Evolutionary conservation across 305 asterid genomes (phyloP).

Genomic region (Fraxinus platypoda): DNA sequence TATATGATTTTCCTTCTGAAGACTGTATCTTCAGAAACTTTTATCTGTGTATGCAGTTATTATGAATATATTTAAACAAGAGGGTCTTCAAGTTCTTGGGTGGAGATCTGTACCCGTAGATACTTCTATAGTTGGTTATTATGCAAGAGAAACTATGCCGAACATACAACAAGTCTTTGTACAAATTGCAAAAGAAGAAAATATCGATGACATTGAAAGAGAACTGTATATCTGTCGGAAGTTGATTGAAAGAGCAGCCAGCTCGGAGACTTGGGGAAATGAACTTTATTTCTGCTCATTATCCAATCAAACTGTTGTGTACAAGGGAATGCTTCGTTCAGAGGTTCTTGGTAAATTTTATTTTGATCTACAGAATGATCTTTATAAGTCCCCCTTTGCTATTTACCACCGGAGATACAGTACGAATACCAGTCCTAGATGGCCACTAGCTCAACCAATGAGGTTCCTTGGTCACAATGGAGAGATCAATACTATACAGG

Average conservation of each 20-base stretch:
- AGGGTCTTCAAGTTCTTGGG: slow-evolving; percentile 97
- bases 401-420: slow-evolving; percentile 97
- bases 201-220: slow-evolving; percentile 87
- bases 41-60: slow-evolving; percentile 57
- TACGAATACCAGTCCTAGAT: slow-evolving; percentile 96
- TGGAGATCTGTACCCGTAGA: slow-evolving; percentile 96
- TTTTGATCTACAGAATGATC: slow-evolving; percentile 71
- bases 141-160: slow-evolving; percentile 91
- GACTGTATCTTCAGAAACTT: neutral
- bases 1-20: neutral
- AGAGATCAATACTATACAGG: slow-evolving; percentile 99
- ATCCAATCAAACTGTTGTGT: slow-evolving; percentile 91
- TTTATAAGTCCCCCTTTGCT: slow-evolving; percentile 84
- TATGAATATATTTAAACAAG: slow-evolving; percentile 64
- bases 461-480: slow-evolving; percentile 99
- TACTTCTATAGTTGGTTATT: slow-evolving; percentile 71
- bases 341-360: slow-evolving; percentile 93
- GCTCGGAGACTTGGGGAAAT: slow-evolving; percentile 74
- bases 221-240: slow-evolving; percentile 90
- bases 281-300: slow-evolving; percentile 93
- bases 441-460: slow-evolving; percentile 99
- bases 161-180: slow-evolving; percentile 90
- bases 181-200: slow-evolving; percentile 78
- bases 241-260: slow-evolving; percentile 73
- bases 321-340: slow-evolving; percentile 98